Percentiles rank a stretch among this genome's conserved stretches.
phyloP scores from a whole-genome alignment of 1,284 basidiomycete genomes.

The Microbotryomycetes sp. region DNA sequence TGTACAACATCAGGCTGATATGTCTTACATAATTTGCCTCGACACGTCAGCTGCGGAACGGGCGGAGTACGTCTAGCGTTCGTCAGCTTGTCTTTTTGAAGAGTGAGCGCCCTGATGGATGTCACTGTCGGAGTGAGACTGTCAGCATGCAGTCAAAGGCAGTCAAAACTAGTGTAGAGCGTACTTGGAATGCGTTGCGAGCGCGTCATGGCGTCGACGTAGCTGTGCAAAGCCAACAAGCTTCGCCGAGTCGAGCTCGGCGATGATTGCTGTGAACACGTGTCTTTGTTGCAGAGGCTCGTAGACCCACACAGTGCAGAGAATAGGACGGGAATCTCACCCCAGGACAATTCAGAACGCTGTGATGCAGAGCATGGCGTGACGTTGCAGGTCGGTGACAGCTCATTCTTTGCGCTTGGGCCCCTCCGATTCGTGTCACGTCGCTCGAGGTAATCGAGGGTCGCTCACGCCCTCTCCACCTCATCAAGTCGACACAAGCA shows the following conservation, averaged over 20 bases:
- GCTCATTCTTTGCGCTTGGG: too few relatives aligned
- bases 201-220: neutral
- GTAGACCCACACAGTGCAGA: too few relatives aligned
- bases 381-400: too few relatives aligned
- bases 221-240: neutral
- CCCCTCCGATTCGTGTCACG: too few relatives aligned
- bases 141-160: neutral
- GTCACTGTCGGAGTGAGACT: conserved; percentile 48
- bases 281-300: too few relatives aligned
- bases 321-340: too few relatives aligned
- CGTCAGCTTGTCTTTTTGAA: conserved; percentile 65
- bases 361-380: too few relatives aligned
- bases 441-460: too few relatives aligned
- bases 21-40: conserved; percentile 65
- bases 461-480: too few relatives aligned
- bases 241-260: neutral
- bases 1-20: conserved; percentile 80
- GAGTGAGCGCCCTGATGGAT: conserved; percentile 66
- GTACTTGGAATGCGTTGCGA: neutral
- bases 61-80: conserved; percentile 58
- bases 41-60: conserved; percentile 69
- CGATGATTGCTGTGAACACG: neutral
- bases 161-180: neutral
- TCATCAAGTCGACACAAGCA: neutral
- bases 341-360: too few relatives aligned